Conservation (phyloP, 441 rosid species). For the Aquilaria agallochum region DNA sequence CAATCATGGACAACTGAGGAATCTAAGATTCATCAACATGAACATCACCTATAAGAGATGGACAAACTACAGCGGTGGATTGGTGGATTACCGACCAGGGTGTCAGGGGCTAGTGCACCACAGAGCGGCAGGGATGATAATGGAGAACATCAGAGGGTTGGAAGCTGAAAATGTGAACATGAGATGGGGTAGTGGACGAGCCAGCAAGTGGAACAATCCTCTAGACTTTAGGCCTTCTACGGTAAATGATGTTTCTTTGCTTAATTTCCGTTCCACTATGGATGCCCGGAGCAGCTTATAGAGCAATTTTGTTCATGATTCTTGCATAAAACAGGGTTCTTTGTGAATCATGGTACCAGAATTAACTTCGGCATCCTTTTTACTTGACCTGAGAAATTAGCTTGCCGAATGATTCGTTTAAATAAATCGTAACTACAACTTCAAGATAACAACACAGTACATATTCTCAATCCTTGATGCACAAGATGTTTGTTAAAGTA, state of each 20-base stretch:
- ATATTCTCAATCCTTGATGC: too few relatives aligned
- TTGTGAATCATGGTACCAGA: too few relatives aligned
- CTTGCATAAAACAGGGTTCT: too few relatives aligned
- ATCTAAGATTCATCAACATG: slow-evolving; percentile 64
- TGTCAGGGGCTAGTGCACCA: slow-evolving; percentile 80
- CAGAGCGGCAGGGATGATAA: slow-evolving; percentile 66
- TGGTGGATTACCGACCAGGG: slow-evolving; percentile 84
- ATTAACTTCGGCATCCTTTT: too few relatives aligned
- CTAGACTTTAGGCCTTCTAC: slow-evolving; percentile 76
- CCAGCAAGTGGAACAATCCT: slow-evolving; percentile 61
- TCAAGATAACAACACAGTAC: too few relatives aligned
- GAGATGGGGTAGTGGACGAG: slow-evolving; percentile 49
- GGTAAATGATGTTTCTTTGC: slow-evolving; percentile 61
- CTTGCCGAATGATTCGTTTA: too few relatives aligned
- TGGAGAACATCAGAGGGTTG: slow-evolving; percentile 81
- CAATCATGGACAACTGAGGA: slow-evolving; percentile 46
- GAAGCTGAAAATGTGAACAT: slow-evolving; percentile 65
- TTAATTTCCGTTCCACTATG: slow-evolving; percentile 46
- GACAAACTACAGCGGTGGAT: slow-evolving; percentile 57
- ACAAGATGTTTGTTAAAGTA: too few relatives aligned
- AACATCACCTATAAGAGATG: slow-evolving; percentile 60
- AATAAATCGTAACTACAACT: too few relatives aligned
- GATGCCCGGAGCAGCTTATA: too few relatives aligned
- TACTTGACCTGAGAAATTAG: too few relatives aligned
- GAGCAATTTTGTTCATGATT: too few relatives aligned